Base-by-base conservation (phyloP, 345 rosid species). In the Abelmoschus esculentus region DNA sequence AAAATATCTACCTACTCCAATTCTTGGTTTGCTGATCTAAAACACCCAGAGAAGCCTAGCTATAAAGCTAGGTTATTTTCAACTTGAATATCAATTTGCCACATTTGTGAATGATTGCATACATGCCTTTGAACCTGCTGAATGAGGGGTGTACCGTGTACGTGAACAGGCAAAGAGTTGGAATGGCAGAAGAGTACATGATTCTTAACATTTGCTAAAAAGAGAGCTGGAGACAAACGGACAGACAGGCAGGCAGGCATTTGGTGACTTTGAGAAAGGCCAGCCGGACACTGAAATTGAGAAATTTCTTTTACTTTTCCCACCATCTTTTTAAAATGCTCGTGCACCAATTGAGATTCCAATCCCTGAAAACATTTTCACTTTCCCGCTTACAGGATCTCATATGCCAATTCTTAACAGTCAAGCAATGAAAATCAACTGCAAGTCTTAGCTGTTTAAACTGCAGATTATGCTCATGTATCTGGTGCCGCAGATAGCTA, bases 141-240 rank as follows among this genome's bases (percentile, higher is more conserved):
- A 49, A 49, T 49, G 36, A 34, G 36, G 1, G 7, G 36, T 34
- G 36, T 34, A 34, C 1, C 6, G 36, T 34, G 36, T 34, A 34
- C 6, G 36, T 34, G 54, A 50, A 62, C 5, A 42, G 32, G 32
- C 12, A 44, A 26, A 22, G 38, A 34, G 67, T 19, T 40, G 50
- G 42, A 63, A 10, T 40, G 65, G 28, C 65, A 63, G 67, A 63
- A 11, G n/a, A 10, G 26, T 53, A 53, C 26, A 64, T 44, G 5
- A 22, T 65, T 65, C 69, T 44, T 65, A 65, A 46, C 19, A 65
- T 65, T 46, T 46, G 69, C 55, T 14, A 46, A 64, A 64, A 64
- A 11, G 26, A 46, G 17, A 47, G 36, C 2, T 11, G 7, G 44
- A 7, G 32, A 0, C 65, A 14, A 22, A 22, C 26, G 26, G 63